Base-by-base conservation (phyloP, 2,329 filamentous ascomycete genomes). In the Xylaria sp. region DNA sequence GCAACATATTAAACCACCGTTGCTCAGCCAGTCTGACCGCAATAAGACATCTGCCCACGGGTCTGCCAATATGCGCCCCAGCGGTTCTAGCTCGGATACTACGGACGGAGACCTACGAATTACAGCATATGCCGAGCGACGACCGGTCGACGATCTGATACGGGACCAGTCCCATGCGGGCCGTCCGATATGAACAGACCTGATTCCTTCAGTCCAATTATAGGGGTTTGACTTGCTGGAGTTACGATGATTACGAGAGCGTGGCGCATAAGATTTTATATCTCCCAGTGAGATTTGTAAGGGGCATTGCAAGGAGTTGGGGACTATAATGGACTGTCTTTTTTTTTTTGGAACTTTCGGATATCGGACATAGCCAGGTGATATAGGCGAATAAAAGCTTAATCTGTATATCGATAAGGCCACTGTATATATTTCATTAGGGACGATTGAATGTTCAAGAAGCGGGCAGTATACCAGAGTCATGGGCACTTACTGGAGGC, bases 111-210 rank as follows among this genome's bases (percentile, higher is more conserved):
- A 73, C n/a, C 71, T 66, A 63, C 71, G 68, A 58, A 69, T 70
- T 63, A 71, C 71, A 37, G 29, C 37, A n/a, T 64, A 63, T 23
- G 54, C 66, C 18, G 73, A 74, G 29, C 75, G 72, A 58, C 74
- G 72, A 29, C 69, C 72, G 47, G 72, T 73, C 25, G 76, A 76
- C 63, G 72, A 76, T 58, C 63, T 75, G 21, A 58, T 74, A 47
- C 58, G 50, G 51, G 70, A 71, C 60, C 66, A 69, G 48, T 57
- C 61, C 44, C 57, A 57, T 25, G 65, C 63, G 48, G 65, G 60
- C 37, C 68, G 66, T 21, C 65, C 48, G n/a, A 69, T 69, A 57
- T 59, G 47, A 63, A 44, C 21, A 29, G 53, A 21, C 48, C 25
- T 62, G 50, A 40, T 54, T 57, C 50, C n/a, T 54, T 18, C 6